phyloP scores from a whole-genome alignment of 2,329 filamentous ascomycete species.

The Plenodomus biglobosus region DNA sequence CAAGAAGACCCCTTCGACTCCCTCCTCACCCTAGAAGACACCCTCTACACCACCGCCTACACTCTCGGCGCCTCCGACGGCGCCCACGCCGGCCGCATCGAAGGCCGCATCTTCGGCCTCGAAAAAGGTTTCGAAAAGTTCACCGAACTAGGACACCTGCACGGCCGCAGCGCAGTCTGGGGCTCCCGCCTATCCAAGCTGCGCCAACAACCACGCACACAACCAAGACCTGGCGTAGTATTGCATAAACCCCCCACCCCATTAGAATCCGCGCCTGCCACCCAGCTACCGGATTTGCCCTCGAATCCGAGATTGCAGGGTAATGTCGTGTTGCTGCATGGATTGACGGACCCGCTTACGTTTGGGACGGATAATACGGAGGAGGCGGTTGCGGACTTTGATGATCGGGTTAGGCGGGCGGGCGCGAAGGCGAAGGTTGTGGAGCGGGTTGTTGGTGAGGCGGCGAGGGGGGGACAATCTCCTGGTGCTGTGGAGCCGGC shows the following conservation, averaged over 20 bases:
- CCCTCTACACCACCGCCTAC: slow-evolving; percentile 84
- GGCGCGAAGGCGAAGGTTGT: slow-evolving; percentile 83
- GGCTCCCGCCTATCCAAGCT: slow-evolving; percentile 61
- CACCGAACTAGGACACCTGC: slow-evolving; percentile 72
- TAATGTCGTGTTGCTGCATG: slow-evolving; percentile 74
- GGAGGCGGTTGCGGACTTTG: slow-evolving; percentile 86
- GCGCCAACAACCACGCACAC: background rate
- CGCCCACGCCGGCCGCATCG: slow-evolving; percentile 72
- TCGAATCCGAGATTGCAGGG: slow-evolving; percentile 69
- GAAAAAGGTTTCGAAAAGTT: slow-evolving; percentile 96
- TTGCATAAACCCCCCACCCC: too few species aligned
- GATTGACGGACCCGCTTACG: slow-evolving; percentile 75
- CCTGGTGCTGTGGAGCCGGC: slow-evolving; percentile 36
- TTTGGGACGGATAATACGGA: slow-evolving; percentile 81
- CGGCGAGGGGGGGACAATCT: background rate
- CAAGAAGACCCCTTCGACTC: slow-evolving; percentile 55
- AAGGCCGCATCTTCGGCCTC: slow-evolving; percentile 87
- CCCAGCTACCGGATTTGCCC: slow-evolving; percentile 50
- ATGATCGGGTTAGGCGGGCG: slow-evolving; percentile 82
- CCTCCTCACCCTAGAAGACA: slow-evolving; percentile 62
- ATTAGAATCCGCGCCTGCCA: too few species aligned
- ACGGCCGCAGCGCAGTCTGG: slow-evolving; percentile 83
- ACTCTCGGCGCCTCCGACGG: slow-evolving; percentile 74
- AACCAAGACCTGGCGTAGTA: too few species aligned
- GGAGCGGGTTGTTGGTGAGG: slow-evolving; percentile 64